Base-by-base conservation (phyloP, 768 basidiomycete genomes). In the Suillus subaureus region DNA sequence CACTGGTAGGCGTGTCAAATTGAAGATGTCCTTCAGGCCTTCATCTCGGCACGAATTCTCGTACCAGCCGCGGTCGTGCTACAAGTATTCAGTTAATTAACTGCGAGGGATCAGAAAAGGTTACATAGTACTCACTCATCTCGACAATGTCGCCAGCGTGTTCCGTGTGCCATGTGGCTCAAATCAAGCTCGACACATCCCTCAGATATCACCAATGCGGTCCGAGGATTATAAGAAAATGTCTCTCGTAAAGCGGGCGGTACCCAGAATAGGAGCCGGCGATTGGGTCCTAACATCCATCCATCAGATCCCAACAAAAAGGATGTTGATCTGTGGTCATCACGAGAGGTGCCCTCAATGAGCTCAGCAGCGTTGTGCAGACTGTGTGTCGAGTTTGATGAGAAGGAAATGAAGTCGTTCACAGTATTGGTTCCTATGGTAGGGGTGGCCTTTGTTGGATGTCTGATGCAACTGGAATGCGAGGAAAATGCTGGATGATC, bases 261-360 rank as follows among this genome's bases (percentile, higher is more conserved):
- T 7, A 66, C 65, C 62, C 65, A 66, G 21, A 63, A 37, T 23
- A 64, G 35, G 13, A 64, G 51, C 31, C 43, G 43, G n/a, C n/a
- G 26, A 43, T 18, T 16, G 13, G 64, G 64, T 23, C 61, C 64
- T 6, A 52, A 35, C 26, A 62, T 33, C 64, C 64, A 65, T 23
- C 64, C 64, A 61, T 65, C 61, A 37, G 23, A 12, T 33, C 54
- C 8, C 47, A 62, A 23, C 3, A 31, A 51, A 37, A 35, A 63
- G n/a, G 47, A 49, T n/a, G 47, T 47, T 47, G 12, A 47, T 47
- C n/a, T 47, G 11, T 12, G 47, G 23, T 49, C 47, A 45, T 45
- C 43, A 4, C 21, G 21, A 47, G 45, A 63, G 28, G 37, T 45
- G 8, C 37, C 33, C 26, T 62, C 18, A 16, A 40, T 2, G 21